A percentile compares a stretch with the other conserved stretches of the same genome.
Conservation (phyloP, 345 rosid species). For the Isatis tinctoria region DNA sequence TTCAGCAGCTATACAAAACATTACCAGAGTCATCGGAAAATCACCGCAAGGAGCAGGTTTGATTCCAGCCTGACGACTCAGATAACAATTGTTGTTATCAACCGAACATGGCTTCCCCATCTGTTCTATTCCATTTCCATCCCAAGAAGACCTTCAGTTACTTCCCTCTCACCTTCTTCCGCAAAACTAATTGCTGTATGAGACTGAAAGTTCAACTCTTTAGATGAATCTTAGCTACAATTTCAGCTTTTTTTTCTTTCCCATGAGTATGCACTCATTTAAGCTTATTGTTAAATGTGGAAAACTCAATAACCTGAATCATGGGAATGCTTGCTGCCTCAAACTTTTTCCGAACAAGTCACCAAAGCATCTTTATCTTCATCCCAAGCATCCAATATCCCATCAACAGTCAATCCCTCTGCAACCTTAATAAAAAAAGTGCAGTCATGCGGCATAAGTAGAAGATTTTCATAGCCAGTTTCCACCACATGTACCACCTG, state of each 20-base stretch:
- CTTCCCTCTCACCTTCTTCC: too few species aligned
- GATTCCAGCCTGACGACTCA: too few species aligned
- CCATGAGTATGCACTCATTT: conserved; percentile 34
- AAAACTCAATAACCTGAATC: conserved; percentile 67
- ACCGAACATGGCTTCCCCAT: too few species aligned
- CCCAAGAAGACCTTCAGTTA: too few species aligned
- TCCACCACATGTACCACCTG: conserved; percentile 80
- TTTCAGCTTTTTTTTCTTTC: background rate
- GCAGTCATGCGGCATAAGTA: conserved; percentile 50
- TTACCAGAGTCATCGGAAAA: too few species aligned
- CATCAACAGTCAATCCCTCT: conserved; percentile 64
- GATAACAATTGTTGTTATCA: too few species aligned
- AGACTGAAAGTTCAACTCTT: background rate
- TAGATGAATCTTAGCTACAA: background rate
- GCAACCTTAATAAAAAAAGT: conserved; percentile 50
- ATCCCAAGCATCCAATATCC: conserved; percentile 75
- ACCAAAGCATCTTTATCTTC: conserved; percentile 64
- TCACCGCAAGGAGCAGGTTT: too few species aligned
- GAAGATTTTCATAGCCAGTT: conserved; percentile 83
- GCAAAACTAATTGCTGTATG: too few species aligned
- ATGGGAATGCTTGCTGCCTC: conserved; percentile 74
- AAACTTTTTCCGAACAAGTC: conserved; percentile 81
- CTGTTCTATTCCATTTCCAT: too few species aligned
- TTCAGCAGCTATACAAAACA: too few species aligned
- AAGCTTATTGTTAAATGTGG: conserved; percentile 75